phyloP scores from a whole-genome alignment of 1,284 basidiomycete genomes.

The Ustilago shanxiensis region DNA sequence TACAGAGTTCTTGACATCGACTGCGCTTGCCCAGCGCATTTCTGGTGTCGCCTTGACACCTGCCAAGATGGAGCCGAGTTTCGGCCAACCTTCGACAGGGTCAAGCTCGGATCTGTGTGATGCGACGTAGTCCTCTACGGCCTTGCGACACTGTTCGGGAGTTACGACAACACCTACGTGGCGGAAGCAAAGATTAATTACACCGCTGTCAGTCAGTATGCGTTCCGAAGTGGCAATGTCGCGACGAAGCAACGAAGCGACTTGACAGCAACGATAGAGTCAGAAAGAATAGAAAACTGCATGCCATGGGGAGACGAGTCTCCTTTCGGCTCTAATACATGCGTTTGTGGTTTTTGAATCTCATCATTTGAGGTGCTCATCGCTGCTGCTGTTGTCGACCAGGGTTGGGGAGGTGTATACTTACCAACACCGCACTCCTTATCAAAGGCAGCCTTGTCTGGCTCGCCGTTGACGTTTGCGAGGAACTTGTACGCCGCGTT shows the following conservation, averaged over 20 bases:
- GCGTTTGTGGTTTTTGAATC: slow-evolving; percentile 59
- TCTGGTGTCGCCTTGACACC: slow-evolving; percentile 55
- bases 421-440: slow-evolving; percentile 87
- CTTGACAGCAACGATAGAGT: slow-evolving; percentile 21
- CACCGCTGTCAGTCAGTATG: slow-evolving; percentile 18
- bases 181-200: not conserved
- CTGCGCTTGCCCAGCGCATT: slow-evolving; percentile 85
- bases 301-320: slow-evolving; percentile 51
- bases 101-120: slow-evolving; percentile 63
- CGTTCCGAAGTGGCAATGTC: not conserved
- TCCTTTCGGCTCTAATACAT: slow-evolving; percentile 64
- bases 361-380: slow-evolving; percentile 43
- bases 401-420: slow-evolving; percentile 68
- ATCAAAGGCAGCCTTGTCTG: slow-evolving; percentile 83
- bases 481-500: slow-evolving; percentile 80
- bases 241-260: not conserved
- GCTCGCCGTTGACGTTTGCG: slow-evolving; percentile 75
- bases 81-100: slow-evolving; percentile 71
- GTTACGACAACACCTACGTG: slow-evolving; percentile 82
- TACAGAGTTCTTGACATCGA: slow-evolving; percentile 88
- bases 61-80: slow-evolving; percentile 63
- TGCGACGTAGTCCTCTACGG: slow-evolving; percentile 77
- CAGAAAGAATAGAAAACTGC: slow-evolving; percentile 45
- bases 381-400: slow-evolving; percentile 18
- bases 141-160: slow-evolving; percentile 77